A percentile compares a stretch with the other conserved stretches of the same genome.
Evolutionary conservation across 257 asterid genomes (phyloP).

Genomic region (Haberlea rhodopensis): DNA sequence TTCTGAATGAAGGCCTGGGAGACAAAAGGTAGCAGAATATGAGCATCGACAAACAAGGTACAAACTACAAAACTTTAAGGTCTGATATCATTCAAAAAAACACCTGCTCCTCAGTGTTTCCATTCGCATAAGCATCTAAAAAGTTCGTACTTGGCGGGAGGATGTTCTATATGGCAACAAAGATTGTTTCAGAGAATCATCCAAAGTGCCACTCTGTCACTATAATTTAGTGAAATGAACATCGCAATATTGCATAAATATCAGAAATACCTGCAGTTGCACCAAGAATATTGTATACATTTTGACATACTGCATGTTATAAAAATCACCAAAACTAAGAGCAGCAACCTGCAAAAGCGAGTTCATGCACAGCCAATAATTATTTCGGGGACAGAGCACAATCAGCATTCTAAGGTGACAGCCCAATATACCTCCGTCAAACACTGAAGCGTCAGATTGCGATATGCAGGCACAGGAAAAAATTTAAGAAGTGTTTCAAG

Average conservation of each 20-base stretch:
- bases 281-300: constrained; percentile 74
- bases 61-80: not conserved
- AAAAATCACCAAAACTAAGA: constrained; percentile 84
- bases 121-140: constrained; percentile 76
- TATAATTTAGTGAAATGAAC: constrained; percentile 15
- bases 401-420: constrained; percentile 9
- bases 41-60: constrained; percentile 12
- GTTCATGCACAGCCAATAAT: constrained; percentile 15
- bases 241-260: not conserved
- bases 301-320: constrained; percentile 69
- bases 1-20: constrained; percentile 92
- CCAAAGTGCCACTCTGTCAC: not conserved
- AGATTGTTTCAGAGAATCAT: constrained; percentile 18
- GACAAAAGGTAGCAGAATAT: constrained; percentile 22
- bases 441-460: constrained; percentile 93
- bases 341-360: constrained; percentile 73
- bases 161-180: constrained; percentile 46
- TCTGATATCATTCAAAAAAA: constrained; percentile 15
- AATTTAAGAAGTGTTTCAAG: constrained; percentile 77
- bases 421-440: constrained; percentile 73
- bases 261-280: constrained; percentile 76
- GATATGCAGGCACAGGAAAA: constrained; percentile 75
- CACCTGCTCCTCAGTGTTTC: constrained; percentile 93
- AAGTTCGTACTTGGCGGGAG: constrained; percentile 68
- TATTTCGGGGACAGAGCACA: not conserved